Conservation (phyloP, 1,284 basidiomycete genomes). For the Farysia itapuensis region DNA sequence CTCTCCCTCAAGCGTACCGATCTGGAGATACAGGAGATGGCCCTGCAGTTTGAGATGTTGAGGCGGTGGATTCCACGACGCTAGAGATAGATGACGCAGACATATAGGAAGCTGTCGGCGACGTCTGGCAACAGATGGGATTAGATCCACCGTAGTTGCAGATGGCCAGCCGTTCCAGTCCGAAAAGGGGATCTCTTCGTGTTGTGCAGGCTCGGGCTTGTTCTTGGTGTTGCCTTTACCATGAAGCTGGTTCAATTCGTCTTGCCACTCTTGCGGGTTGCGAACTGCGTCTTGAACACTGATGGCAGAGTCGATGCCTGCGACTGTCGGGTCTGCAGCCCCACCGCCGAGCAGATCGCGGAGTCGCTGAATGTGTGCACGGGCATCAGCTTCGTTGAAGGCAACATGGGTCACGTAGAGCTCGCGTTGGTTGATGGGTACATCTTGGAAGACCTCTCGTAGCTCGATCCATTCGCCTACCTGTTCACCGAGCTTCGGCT, state of each 20-base stretch:
- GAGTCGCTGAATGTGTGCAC: slow-evolving; percentile 63
- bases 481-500: slow-evolving; percentile 36
- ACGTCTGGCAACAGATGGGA: slow-evolving; percentile 51
- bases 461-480: slow-evolving; percentile 56
- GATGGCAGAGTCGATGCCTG: slow-evolving; percentile 62
- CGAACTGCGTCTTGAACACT: slow-evolving; percentile 64
- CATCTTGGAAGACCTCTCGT: slow-evolving; percentile 48
- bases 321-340: slow-evolving; percentile 60
- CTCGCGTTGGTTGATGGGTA: slow-evolving; percentile 42
- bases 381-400: slow-evolving; percentile 64
- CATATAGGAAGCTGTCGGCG: slow-evolving; percentile 55
- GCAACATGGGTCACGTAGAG: slow-evolving; percentile 60
- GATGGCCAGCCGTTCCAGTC: slow-evolving; percentile 61
- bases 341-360: slow-evolving; percentile 63
- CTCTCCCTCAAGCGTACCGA: slow-evolving; percentile 66
- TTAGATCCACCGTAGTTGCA: slow-evolving; percentile 52
- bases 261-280: slow-evolving; percentile 59
- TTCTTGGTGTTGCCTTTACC: slow-evolving; percentile 20
- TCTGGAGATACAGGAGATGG: slow-evolving; percentile 66
- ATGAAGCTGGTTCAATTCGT: slow-evolving; percentile 6
- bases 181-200: slow-evolving; percentile 44
- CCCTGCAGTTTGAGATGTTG: slow-evolving; percentile 65
- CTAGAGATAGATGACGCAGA: slow-evolving; percentile 64
- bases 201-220: slow-evolving; percentile 5
- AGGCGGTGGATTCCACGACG: slow-evolving; percentile 67